Percentiles rank a stretch among this genome's conserved stretches.
phyloP scores from a whole-genome alignment of 139 green algal species.

The Zygnema circumcarinatum region DNA sequence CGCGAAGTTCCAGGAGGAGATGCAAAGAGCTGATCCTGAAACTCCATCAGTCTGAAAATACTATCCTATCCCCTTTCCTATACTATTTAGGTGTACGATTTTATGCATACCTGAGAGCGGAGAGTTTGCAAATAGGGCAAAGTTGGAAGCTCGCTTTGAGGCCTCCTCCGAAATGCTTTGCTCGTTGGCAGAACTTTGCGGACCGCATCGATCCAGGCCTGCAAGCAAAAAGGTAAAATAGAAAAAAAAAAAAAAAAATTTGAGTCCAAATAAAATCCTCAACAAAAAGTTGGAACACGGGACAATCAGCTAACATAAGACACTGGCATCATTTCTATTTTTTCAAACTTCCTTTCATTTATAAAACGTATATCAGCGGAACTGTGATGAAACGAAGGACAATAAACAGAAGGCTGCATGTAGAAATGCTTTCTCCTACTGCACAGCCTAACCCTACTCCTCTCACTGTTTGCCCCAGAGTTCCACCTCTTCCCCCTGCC shows the following conservation, averaged over 20 bases:
- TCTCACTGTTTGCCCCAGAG: background rate
- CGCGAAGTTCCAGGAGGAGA: too few species aligned
- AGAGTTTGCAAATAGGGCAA: background rate
- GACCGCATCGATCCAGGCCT: slow-evolving; percentile 1
- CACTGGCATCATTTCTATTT: background rate
- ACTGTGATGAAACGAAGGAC: background rate
- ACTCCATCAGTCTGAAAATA: too few species aligned
- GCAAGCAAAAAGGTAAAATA: background rate
- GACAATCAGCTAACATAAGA: background rate
- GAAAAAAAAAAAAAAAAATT: background rate
- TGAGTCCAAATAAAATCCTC: background rate
- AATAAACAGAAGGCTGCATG: too few species aligned
- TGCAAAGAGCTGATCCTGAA: too few species aligned
- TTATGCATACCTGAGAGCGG: background rate
- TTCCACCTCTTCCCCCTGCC: background rate
- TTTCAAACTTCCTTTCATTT: background rate
- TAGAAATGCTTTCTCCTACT: too few species aligned
- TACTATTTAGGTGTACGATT: too few species aligned
- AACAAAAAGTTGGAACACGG: background rate
- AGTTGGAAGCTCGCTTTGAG: slow-evolving; percentile 5
- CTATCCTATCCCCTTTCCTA: too few species aligned
- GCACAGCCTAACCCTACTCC: too few species aligned
- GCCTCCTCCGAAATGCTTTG: background rate
- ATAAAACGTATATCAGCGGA: background rate
- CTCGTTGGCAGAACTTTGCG: slow-evolving; percentile 6